Percentiles rank a stretch among this genome's conserved stretches.
phyloP scores from a whole-genome alignment of 139 green algal genomes.

The Chlorella sp. region DNA sequence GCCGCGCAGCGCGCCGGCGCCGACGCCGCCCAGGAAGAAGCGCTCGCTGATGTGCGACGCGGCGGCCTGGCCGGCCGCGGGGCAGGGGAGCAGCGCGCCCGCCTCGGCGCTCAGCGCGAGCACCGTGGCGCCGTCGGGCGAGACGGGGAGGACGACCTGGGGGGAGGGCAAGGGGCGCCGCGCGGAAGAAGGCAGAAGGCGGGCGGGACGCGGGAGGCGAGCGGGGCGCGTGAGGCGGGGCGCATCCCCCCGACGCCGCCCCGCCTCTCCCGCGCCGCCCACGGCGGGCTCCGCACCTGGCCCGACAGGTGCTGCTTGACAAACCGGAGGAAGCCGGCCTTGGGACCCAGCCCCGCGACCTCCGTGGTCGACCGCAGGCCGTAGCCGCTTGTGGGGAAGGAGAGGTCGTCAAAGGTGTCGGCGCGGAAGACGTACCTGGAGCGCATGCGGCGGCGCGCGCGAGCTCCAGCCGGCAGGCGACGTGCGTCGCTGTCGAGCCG shows the following conservation, averaged over 20 bases:
- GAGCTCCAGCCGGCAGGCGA: too few relatives aligned
- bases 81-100: constrained; percentile 65
- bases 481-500: too few relatives aligned
- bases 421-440: constrained; percentile 45
- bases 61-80: neutral
- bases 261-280: too few relatives aligned
- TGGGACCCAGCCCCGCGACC: constrained; percentile 55
- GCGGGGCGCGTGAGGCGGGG: too few relatives aligned
- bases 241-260: too few relatives aligned
- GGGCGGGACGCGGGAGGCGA: too few relatives aligned
- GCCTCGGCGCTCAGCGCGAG: constrained; percentile 27
- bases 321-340: constrained; percentile 47
- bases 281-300: too few relatives aligned
- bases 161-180: too few relatives aligned
- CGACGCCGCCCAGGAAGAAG: constrained; percentile 76
- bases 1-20: constrained; percentile 51
- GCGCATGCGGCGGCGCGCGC: too few relatives aligned
- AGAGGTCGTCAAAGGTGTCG: constrained; percentile 25
- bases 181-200: too few relatives aligned
- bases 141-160: constrained; percentile 20
- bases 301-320: constrained; percentile 46
- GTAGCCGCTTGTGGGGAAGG: constrained; percentile 43
- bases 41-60: constrained; percentile 58
- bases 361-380: constrained; percentile 46
- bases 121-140: constrained; percentile 4